Percentiles rank a stretch among this genome's conserved stretches.
These are phyloP conservation scores for Pythium coloratum DNA, from an alignment of 352 stramenopile species.

Conservation along the genomic window DNA sequence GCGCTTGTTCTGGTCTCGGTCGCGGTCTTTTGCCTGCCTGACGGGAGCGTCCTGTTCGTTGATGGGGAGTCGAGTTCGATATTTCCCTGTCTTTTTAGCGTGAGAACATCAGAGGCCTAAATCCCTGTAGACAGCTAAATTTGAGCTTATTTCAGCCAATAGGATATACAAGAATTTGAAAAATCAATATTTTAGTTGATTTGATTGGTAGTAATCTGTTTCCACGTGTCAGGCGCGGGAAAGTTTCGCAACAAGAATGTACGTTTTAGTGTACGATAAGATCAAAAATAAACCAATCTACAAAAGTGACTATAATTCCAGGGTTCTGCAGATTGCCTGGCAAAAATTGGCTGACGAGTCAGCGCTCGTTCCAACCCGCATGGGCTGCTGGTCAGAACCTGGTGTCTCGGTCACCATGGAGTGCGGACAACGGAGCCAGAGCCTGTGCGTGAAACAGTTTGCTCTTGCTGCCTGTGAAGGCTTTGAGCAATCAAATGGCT, in stretches of 20 bases:
- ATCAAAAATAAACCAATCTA: neutral
- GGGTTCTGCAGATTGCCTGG: neutral
- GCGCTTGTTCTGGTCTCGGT: constrained; percentile 27
- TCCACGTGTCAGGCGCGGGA: constrained; percentile 5
- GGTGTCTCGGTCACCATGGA: neutral
- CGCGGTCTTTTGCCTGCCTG: neutral
- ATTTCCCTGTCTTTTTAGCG: constrained; percentile 22
- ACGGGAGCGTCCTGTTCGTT: neutral
- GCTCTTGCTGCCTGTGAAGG: neutral
- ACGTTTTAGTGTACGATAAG: neutral
- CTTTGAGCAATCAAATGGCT: constrained; percentile 24
- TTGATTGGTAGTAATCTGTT: constrained; percentile 14
- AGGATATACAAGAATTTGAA: constrained; percentile 7
- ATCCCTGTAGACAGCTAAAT: constrained; percentile 12
- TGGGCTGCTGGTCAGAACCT: neutral
- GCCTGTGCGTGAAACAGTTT: neutral
- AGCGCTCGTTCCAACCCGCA: neutral
- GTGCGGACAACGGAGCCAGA: neutral
- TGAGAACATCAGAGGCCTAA: constrained; percentile 11
- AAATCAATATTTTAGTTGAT: neutral
- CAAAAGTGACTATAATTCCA: neutral
- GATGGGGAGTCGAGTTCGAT: constrained; percentile 21
- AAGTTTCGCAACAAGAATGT: neutral
- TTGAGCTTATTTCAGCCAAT: constrained; percentile 19
- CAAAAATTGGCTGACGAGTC: neutral